Evolutionary conservation across 306 rosid genomes (phyloP).

Genomic region (Crotalaria pallida): DNA sequence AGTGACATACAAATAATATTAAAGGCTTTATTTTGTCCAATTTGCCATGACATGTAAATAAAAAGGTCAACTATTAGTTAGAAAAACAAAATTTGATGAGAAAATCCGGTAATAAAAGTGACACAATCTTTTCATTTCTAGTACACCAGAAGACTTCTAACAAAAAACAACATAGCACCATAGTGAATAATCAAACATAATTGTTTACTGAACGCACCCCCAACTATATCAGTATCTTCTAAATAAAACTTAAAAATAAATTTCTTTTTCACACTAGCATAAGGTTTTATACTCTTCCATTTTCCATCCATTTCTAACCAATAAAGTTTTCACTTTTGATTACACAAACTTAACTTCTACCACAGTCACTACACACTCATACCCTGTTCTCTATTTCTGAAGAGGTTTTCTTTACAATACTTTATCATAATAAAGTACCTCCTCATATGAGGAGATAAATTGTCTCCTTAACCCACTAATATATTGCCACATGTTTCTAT

Average conservation of each 20-base stretch:
- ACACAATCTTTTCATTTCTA: background rate
- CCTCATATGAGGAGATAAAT: too few species aligned
- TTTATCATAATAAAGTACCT: too few species aligned
- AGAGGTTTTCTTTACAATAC: background rate
- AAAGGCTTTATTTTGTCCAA: background rate
- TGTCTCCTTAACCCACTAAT: too few species aligned
- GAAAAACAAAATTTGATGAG: background rate
- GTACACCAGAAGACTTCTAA: background rate
- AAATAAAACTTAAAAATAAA: background rate
- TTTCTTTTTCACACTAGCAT: background rate
- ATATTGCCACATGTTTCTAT: too few species aligned
- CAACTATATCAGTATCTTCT: background rate
- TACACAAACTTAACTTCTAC: background rate
- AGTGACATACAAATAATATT: background rate
- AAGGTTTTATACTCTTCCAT: background rate
- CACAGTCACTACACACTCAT: background rate
- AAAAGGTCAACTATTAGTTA: background rate
- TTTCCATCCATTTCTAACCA: background rate
- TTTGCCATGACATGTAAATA: background rate
- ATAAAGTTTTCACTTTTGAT: background rate
- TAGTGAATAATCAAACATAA: background rate
- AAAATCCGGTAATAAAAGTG: background rate
- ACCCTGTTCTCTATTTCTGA: background rate
- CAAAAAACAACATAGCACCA: background rate
- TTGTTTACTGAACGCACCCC: background rate